Conservation (phyloP, 129 eudicot genomes). For the Flaveria sonorensis region DNA sequence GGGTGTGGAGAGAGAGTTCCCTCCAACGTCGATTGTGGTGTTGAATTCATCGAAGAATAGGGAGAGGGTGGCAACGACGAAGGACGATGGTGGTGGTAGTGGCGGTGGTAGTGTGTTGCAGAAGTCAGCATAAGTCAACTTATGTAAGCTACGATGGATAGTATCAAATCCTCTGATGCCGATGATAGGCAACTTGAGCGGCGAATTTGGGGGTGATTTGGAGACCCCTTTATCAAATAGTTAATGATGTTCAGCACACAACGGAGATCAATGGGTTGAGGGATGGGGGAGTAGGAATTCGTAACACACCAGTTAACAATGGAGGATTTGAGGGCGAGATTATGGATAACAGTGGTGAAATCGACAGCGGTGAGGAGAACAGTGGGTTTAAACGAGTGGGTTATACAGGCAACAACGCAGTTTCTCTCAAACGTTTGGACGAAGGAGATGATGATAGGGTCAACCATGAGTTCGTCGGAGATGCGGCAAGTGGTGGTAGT, state of each 20-base stretch:
- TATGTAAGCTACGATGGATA: too few species aligned
- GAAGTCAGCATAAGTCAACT: too few species aligned
- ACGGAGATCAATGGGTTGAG: slow-evolving; percentile 42
- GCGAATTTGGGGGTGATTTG: too few species aligned
- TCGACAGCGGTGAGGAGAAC: slow-evolving; percentile 41
- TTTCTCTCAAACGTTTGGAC: slow-evolving; percentile 86
- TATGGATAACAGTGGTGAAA: slow-evolving; percentile 69
- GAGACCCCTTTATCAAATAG: not conserved
- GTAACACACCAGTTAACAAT: slow-evolving; percentile 54
- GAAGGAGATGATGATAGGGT: slow-evolving; percentile 76
- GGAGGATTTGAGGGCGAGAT: slow-evolving; percentile 78
- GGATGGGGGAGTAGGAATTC: slow-evolving; percentile 20
- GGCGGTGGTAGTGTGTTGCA: too few species aligned
- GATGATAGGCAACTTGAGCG: too few species aligned
- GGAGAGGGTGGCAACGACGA: too few species aligned
- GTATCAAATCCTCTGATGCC: too few species aligned
- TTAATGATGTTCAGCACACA: slow-evolving; percentile 41
- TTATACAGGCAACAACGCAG: slow-evolving; percentile 51
- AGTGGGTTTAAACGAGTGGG: slow-evolving; percentile 42
- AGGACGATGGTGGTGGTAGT: too few species aligned
- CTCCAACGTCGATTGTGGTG: too few species aligned
- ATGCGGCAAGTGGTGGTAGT: slow-evolving; percentile 51
- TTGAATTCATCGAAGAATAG: too few species aligned
- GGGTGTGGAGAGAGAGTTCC: too few species aligned
- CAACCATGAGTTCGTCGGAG: slow-evolving; percentile 64